A percentile compares a stretch with the other conserved stretches of the same genome.
phyloP scores from a whole-genome alignment of 345 rosid species.

The Syzygium aromaticum region DNA sequence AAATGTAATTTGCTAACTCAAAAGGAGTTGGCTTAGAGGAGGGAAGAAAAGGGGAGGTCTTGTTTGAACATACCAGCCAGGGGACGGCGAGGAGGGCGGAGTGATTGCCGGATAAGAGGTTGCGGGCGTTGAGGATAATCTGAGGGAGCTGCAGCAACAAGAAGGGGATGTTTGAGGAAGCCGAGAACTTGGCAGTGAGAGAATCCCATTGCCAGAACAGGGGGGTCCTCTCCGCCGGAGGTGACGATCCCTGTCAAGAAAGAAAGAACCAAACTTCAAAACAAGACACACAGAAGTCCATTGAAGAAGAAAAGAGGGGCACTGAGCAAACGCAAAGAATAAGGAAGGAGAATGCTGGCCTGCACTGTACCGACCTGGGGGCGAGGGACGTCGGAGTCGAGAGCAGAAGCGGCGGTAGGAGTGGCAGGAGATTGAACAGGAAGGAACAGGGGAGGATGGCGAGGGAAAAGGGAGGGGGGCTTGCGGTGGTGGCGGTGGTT shows the following conservation, averaged over 20 bases:
- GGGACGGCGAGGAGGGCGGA: conserved; percentile 84
- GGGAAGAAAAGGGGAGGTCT: neutral
- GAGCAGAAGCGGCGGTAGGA: conserved; percentile 21
- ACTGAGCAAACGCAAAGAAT: neutral
- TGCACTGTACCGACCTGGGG: conserved; percentile 22
- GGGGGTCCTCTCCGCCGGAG: conserved; percentile 15
- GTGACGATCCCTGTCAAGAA: conserved; percentile 29
- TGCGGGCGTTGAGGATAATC: conserved; percentile 74
- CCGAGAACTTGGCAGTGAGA: conserved; percentile 72
- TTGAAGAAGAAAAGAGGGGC: neutral
- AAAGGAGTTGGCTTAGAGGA: neutral
- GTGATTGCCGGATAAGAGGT: conserved; percentile 68
- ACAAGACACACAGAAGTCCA: neutral
- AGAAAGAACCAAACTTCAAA: neutral
- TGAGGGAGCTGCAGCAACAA: conserved; percentile 80
- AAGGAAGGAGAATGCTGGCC: neutral
- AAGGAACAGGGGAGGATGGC: conserved; percentile 12
- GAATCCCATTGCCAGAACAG: conserved; percentile 66
- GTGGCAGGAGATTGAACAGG: neutral
- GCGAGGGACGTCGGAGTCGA: conserved; percentile 46
- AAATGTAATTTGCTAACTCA: neutral
- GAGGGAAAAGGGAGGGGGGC: conserved; percentile 16
- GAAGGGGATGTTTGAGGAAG: conserved; percentile 69
- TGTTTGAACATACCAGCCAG: conserved; percentile 55
- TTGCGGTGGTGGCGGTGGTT: no score